Conservation (phyloP, 768 basidiomycete species). For the Collybia sp. region DNA sequence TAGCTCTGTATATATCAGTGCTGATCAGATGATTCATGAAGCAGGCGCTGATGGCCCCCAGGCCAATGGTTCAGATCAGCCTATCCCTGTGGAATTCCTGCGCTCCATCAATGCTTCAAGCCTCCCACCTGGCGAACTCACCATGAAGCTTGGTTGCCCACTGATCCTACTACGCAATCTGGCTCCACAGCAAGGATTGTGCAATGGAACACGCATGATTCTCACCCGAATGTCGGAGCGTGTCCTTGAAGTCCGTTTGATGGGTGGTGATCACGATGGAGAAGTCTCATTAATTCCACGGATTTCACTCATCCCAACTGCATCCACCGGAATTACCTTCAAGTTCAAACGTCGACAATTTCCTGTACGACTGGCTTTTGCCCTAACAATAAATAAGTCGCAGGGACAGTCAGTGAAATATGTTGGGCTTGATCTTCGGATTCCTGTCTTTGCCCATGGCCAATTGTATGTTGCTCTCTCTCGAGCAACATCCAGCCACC, state of each 20-base stretch:
- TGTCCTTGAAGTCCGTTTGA: slow-evolving; percentile 24
- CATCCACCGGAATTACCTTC: slow-evolving; percentile 8
- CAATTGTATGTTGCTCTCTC: slow-evolving; percentile 42
- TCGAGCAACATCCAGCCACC: slow-evolving; percentile 20
- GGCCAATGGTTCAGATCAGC: slow-evolving; percentile 6
- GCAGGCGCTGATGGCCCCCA: too few relatives aligned
- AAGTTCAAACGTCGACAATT: slow-evolving; percentile 29
- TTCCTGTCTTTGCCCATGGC: slow-evolving; percentile 35
- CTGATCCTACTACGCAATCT: slow-evolving; percentile 37
- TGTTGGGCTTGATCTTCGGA: slow-evolving; percentile 33
- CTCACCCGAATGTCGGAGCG: slow-evolving; percentile 14
- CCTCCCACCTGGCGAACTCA: slow-evolving; percentile 24
- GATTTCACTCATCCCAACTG: slow-evolving; percentile 10
- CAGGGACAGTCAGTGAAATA: slow-evolving; percentile 39
- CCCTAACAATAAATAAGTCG: slow-evolving; percentile 38
- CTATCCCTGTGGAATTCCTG: slow-evolving; percentile 24
- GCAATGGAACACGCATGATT: slow-evolving; percentile 29
- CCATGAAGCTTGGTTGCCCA: slow-evolving; percentile 22
- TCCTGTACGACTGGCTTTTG: slow-evolving; percentile 36
- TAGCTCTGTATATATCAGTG: slow-evolving; percentile 15
- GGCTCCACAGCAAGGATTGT: slow-evolving; percentile 21
- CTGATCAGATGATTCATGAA: slow-evolving; percentile 19
- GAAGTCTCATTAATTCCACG: slow-evolving; percentile 28
- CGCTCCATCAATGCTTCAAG: slow-evolving; percentile 22
- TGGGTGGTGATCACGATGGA: slow-evolving; percentile 27